Percentiles rank a stretch among this genome's conserved stretches.
These are phyloP conservation scores for Monilinia polystroma DNA, from an alignment of 2,329 filamentous ascomycete genomes.

Conservation along the genomic window DNA sequence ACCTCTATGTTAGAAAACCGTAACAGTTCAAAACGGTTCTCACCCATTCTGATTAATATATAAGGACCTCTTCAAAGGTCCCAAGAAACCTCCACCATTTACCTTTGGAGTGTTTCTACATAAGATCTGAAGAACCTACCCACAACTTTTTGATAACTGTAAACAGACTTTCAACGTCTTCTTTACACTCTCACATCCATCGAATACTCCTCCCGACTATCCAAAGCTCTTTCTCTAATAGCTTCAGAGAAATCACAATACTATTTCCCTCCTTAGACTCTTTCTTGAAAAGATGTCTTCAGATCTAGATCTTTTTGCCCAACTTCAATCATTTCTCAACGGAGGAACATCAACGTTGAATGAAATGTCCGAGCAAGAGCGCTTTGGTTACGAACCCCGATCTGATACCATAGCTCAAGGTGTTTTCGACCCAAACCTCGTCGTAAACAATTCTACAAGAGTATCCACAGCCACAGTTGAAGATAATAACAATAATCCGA, in stretches of 20 bases:
- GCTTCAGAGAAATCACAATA: background rate
- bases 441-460: background rate
- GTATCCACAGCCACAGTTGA: background rate
- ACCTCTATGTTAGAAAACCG: background rate
- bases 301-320: too few species aligned
- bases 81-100: background rate
- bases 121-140: background rate
- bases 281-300: too few species aligned
- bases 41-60: background rate
- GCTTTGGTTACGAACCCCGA: too few species aligned
- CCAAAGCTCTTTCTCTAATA: background rate
- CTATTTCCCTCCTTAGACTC: background rate
- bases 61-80: background rate
- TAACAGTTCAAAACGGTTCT: background rate
- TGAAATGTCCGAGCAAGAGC: too few species aligned
- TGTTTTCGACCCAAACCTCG: background rate
- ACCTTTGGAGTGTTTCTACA: background rate
- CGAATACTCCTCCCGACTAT: background rate
- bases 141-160: background rate
- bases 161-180: background rate
- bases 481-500: too few species aligned
- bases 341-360: too few species aligned
- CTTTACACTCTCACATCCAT: background rate
- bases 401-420: too few species aligned
- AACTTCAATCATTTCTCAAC: too few species aligned